phyloP scores from a whole-genome alignment of 108 stramenopile species.

The Hondaea fermentalgiana region DNA sequence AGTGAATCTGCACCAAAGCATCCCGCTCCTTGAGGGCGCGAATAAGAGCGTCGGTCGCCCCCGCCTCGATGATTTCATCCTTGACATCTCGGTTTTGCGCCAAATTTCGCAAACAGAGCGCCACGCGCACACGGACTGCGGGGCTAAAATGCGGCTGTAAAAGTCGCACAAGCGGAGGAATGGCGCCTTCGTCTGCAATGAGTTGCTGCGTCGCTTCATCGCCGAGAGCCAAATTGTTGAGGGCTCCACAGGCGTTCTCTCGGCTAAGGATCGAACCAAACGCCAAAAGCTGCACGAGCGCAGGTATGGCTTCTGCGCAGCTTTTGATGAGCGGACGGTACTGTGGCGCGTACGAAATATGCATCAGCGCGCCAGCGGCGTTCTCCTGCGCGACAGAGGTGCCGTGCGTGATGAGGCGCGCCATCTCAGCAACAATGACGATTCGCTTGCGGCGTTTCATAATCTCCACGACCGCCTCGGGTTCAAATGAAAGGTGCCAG shows the following conservation, averaged over 20 bases:
- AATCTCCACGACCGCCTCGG: not conserved
- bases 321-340: not conserved
- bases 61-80: not conserved
- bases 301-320: not conserved
- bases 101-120: not conserved
- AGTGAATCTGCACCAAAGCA: not conserved
- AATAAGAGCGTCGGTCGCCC: not conserved
- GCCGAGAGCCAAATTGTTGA: not conserved
- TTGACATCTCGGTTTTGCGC: not conserved
- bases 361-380: conserved; percentile 4
- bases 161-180: not conserved
- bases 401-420: not conserved
- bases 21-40: not conserved
- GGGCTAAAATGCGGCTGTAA: not conserved
- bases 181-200: not conserved
- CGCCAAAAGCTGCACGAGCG: conserved; percentile 9
- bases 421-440: not conserved
- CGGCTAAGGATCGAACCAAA: not conserved
- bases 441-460: not conserved
- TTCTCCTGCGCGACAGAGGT: not conserved
- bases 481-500: not conserved
- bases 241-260: not conserved
- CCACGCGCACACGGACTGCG: not conserved
- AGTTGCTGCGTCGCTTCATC: not conserved
- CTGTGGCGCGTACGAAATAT: not conserved